Evolutionary conservation across 805 yeast species (phyloP), one percentile per base, ranked within the genome.

Genomic region (Yamadazyma nakazawae): DNA sequence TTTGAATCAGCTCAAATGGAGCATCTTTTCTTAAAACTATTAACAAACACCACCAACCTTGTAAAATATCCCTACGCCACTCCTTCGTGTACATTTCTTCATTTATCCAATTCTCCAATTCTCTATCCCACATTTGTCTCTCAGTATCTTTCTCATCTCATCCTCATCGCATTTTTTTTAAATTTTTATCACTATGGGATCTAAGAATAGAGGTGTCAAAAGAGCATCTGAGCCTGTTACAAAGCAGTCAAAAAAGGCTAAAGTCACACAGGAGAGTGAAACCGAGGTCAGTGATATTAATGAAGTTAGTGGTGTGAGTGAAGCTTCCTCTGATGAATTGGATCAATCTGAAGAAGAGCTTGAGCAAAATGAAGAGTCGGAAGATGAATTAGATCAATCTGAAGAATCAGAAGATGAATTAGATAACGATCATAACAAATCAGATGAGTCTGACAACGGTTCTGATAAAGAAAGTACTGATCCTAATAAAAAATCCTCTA

Each of bases 401-500:
- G 26, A 21, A 10, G 72, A 45, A 34, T 30, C 42, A 5, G 60
- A 64, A 13, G 66, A 58, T 10, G 67, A 66, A 24, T 60, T 54
- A 25, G 61, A 55, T 38, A 69, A 63, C 9, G 39, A 43, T 40
- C 40, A 54, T 19, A 61, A 58, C 21, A 57, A 53, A 13, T 52
- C 45, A 5, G 63, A 56, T 19, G 62, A 53, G 3, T 62, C 56
- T 5, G 62, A 60, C 13, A 65, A 58, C 13, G 68, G 58, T 9
- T 62, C 56, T 2, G 63, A 56, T 11, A 63, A 58, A 10, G 37
- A 19, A 13, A 34, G 18, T 14, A 50, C 42, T n/a, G 54, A 50
- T 7, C 36, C 48, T 7, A 76, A 72, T 49, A 75, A 76, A 59
- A 71, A 76, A 51, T 43, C 80, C 0, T 79, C 88, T 0, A 79